phyloP scores from a whole-genome alignment of 768 basidiomycete genomes.

The Russula dissimulans region DNA sequence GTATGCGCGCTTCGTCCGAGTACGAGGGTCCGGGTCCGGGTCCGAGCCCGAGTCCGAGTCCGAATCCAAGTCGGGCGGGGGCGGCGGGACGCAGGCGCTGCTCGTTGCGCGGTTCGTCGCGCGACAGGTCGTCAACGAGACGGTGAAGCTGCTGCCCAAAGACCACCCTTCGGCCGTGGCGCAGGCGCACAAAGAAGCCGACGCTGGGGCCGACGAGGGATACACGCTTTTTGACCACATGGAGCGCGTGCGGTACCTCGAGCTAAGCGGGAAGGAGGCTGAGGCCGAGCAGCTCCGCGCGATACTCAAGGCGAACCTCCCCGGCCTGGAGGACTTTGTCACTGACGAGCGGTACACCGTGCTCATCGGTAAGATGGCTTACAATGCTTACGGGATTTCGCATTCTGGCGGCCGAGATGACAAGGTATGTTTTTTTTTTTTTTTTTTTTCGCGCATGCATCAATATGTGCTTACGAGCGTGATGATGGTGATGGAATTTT shows the following conservation, averaged over 20 bases:
- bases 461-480: neutral
- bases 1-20: constrained; percentile 46
- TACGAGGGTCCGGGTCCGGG: constrained; percentile 35
- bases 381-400: constrained; percentile 70
- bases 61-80: no score
- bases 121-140: constrained; percentile 59
- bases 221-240: constrained; percentile 70
- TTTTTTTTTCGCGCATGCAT: neutral
- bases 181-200: constrained; percentile 6
- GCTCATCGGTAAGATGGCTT: constrained; percentile 60
- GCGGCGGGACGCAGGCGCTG: constrained; percentile 34
- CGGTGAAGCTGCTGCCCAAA: constrained; percentile 39
- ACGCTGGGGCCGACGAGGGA: constrained; percentile 21
- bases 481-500: no score
- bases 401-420: constrained; percentile 58
- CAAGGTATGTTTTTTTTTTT: constrained; percentile 37
- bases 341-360: constrained; percentile 52
- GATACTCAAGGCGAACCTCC: constrained; percentile 52
- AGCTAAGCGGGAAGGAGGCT: constrained; percentile 39
- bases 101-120: constrained; percentile 67
- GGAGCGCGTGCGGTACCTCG: constrained; percentile 63
- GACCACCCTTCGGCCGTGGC: constrained; percentile 15
- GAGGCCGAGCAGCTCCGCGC: constrained; percentile 42
- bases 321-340: constrained; percentile 64
- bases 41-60: no score